Base-by-base conservation (phyloP, 495 filamentous ascomycete genomes). In the Penicillium canariense region DNA sequence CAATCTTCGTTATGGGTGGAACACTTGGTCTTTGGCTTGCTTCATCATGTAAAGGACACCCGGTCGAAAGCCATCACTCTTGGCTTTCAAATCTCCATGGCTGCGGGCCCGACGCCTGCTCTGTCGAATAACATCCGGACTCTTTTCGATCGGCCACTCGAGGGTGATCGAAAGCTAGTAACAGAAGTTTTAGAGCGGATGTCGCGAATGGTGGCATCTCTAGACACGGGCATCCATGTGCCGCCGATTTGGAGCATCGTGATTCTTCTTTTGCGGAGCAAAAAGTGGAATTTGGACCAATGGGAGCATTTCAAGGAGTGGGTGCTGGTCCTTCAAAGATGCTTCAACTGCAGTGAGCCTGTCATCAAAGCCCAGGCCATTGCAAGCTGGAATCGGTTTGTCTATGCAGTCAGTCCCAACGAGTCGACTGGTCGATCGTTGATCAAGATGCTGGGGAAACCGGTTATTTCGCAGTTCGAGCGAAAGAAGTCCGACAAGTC, bases 211-310 rank as follows among this genome's bases (percentile, higher is more conserved):
- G 70, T 87, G 34, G 75, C 79, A 22, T 78, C 83, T 35, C 81
- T 84, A 38, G 79, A 85, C n/a, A 82, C 82, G 9, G 76, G 77
- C 20, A 65, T 77, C 0, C 78, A 83, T 52, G 90, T 94, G n/a
- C 91, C 94, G 5, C 85, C 89, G 49, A 88, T 97, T 27, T 98
- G 93, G 93, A 88, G 85, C 44, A 78, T 88, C 18, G 77, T 94
- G 4, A 77, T 93, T 8, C 77, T 96, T 3, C 81, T 96, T 18
- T 76, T 96, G 27, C 82, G 87, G 40, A 79, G 77, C 48, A 82
- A 81, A 52, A 72, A 71, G 32, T 80, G 73, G 39, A 76, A 81
- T 20, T 62, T 91, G 14, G 82, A 89, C 27, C 74, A 81, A 53
- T 97, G 90, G 90, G 79, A 85, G 47, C 82, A 82, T 63, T 82